Evolutionary conservation across 2,329 filamentous ascomycete genomes (phyloP).

Genomic region (Piedraia hortae): DNA sequence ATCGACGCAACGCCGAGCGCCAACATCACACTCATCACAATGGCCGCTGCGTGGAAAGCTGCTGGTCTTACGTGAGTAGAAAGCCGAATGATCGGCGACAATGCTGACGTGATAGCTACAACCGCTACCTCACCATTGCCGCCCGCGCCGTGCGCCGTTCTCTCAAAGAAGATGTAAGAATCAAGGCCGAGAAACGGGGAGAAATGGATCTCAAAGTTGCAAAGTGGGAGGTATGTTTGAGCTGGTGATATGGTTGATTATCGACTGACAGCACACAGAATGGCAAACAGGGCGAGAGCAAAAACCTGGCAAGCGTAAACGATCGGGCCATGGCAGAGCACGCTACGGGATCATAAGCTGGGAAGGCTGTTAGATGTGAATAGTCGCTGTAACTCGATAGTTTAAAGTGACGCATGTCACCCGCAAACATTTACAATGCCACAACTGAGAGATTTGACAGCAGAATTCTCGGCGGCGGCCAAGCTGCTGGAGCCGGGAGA

Average conservation of each 20-base stretch:
- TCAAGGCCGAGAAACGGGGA: conserved; percentile 67
- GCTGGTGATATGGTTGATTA: conserved; percentile 1
- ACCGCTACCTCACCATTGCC: conserved; percentile 93
- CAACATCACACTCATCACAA: conserved; percentile 25
- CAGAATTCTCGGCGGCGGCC: conserved; percentile 11
- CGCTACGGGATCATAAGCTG: conserved; percentile 11
- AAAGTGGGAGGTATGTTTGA: conserved; percentile 69
- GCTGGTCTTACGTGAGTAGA: conserved; percentile 71
- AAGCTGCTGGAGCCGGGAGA: conserved; percentile 41
- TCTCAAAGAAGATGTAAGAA: conserved; percentile 81
- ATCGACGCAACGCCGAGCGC: conserved; percentile 1
- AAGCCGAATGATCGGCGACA: conserved; percentile 4
- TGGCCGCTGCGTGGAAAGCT: conserved; percentile 96
- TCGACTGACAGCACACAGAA: conserved; percentile 22
- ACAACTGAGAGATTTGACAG: conserved; percentile 11
- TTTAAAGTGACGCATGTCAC: conserved; percentile 1
- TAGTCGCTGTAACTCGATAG: not conserved
- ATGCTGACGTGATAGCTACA: conserved; percentile 43
- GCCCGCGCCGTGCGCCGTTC: conserved; percentile 85
- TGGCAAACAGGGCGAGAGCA: conserved; percentile 78
- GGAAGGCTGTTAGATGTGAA: conserved; percentile 13
- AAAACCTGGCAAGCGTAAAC: conserved; percentile 36
- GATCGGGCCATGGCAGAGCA: conserved; percentile 19
- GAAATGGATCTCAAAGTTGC: conserved; percentile 71
- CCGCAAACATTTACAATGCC: conserved; percentile 2